Percentiles rank a stretch among this genome's conserved stretches.
Evolutionary conservation across 495 filamentous ascomycete genomes (phyloP).

Genomic region (Schizothecium vesticola): DNA sequence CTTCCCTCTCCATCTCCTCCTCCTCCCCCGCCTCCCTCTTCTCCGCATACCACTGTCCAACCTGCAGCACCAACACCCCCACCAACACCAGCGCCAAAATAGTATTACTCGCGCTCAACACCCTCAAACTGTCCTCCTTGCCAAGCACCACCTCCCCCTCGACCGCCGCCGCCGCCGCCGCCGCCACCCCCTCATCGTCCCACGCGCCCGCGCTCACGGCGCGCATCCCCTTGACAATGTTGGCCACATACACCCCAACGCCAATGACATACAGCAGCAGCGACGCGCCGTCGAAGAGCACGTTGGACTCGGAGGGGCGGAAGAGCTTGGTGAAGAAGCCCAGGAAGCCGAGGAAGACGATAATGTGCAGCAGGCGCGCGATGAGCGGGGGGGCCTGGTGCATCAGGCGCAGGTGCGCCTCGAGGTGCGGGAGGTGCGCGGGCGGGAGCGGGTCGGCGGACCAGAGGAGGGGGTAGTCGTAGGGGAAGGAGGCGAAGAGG

Average conservation of each 20-base stretch:
- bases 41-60: conserved; percentile 98
- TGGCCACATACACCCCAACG: conserved; percentile 84
- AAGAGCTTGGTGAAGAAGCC: conserved; percentile 94
- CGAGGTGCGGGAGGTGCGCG: conserved; percentile 71
- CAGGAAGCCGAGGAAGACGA: conserved; percentile 77
- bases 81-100: conserved; percentile 88
- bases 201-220: conserved; percentile 58
- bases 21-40: conserved; percentile 78
- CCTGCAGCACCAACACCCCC: conserved; percentile 88
- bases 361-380: conserved; percentile 87
- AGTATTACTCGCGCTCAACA: conserved; percentile 91
- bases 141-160: conserved; percentile 49
- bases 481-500: conserved; percentile 93
- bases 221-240: conserved; percentile 88
- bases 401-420: conserved; percentile 80
- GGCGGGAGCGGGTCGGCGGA: conserved; percentile 56
- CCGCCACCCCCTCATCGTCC: conserved; percentile 47
- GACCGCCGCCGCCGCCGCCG: conserved; percentile 37
- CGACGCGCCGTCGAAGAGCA: conserved; percentile 91
- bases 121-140: conserved; percentile 80
- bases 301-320: conserved; percentile 83
- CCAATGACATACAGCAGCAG: conserved; percentile 89
- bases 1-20: conserved; percentile 34
- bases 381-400: conserved; percentile 86
- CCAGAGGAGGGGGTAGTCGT: conserved; percentile 98